Base-by-base conservation (phyloP, 2,329 filamentous ascomycete species). In the Trichoderma lentiforme region DNA sequence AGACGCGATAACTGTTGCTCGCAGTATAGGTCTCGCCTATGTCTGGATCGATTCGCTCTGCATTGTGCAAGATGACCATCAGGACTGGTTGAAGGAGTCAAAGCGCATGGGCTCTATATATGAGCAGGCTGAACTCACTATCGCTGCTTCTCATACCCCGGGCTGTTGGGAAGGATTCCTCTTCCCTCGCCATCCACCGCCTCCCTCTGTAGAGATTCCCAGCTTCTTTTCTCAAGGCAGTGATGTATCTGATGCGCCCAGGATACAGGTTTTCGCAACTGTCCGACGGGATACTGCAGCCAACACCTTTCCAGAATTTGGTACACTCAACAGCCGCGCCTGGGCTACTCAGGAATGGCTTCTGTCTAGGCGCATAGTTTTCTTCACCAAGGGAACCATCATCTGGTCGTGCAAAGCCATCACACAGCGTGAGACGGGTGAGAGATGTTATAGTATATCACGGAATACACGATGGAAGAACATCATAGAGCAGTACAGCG, bases 341-440 rank as follows among this genome's bases (percentile, higher is more conserved):
- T 74, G 74, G 74, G 74, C 74, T 15, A 75, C 74, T 1, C 74
- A 75, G 34, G 74, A 75, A 61, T 75, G 74, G 74, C 72, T 75
- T 18, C 60, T 75, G 5, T 75, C 74, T 5, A 67, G 74, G 18
- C 72, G 74, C 30, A 74, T 75, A 56, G 62, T 74, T 14, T 75
- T 75, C 66, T 75, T 73, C 58, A 74, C 74, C 11, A 70, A 68
- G 6, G 72, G 62, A 36, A 9, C 51, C 12, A 57, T 75, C 24
- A 71, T 75, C 8, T 75, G 74, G 74, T 75, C 74, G 1, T 75
- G 74, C 60, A 75, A 74, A 34, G 63, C 43, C 53, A 72, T 75
- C 36, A 74, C 74, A 0, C 72, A 75, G 56, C 73, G 73, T 12
- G 74, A 75, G 67, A 75, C 73, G 1, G 74, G 73, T 11, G 74